A percentile compares a stretch with the other conserved stretches of the same genome.
Conservation (phyloP, 768 basidiomycete genomes). For the Kwoniella sp. region DNA sequence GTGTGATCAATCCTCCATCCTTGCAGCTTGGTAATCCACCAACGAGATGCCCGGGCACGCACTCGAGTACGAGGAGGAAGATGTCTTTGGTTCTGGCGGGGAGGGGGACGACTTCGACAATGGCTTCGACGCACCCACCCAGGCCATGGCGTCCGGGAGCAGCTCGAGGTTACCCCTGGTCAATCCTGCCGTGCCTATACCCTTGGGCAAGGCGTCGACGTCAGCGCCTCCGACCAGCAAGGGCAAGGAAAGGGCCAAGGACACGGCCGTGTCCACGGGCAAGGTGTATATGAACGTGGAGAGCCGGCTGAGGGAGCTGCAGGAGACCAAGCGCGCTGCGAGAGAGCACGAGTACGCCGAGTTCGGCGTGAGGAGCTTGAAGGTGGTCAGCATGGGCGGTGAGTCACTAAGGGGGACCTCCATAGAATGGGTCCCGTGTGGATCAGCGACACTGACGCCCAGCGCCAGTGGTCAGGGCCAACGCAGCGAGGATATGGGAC, state of each 20-base stretch:
- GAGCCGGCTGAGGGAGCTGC: constrained; percentile 14
- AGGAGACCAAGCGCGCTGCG: constrained; percentile 2
- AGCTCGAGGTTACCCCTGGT: background rate
- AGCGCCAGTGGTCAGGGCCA: constrained; percentile 24
- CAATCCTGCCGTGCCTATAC: constrained; percentile 3
- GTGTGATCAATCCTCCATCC: too few relatives aligned
- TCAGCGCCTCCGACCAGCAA: background rate
- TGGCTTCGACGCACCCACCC: too few relatives aligned
- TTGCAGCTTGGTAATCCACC: too few relatives aligned
- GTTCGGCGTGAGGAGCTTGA: constrained; percentile 21
- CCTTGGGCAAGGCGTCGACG: background rate
- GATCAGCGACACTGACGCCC: background rate
- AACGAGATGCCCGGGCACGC: too few relatives aligned
- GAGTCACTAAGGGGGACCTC: too few relatives aligned
- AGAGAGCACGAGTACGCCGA: background rate
- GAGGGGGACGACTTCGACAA: too few relatives aligned
- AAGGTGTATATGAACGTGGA: constrained; percentile 9
- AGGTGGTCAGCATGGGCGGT: constrained; percentile 22
- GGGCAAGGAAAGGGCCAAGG: background rate
- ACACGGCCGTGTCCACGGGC: background rate
- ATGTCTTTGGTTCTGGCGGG: constrained; percentile 23
- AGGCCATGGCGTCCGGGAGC: too few relatives aligned
- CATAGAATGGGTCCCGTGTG: background rate
- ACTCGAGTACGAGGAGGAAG: constrained; percentile 38
- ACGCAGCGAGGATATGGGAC: constrained; percentile 31